phyloP scores from a whole-genome alignment of 2,329 filamentous ascomycete genomes.

The Hyphodiscus sp. region DNA sequence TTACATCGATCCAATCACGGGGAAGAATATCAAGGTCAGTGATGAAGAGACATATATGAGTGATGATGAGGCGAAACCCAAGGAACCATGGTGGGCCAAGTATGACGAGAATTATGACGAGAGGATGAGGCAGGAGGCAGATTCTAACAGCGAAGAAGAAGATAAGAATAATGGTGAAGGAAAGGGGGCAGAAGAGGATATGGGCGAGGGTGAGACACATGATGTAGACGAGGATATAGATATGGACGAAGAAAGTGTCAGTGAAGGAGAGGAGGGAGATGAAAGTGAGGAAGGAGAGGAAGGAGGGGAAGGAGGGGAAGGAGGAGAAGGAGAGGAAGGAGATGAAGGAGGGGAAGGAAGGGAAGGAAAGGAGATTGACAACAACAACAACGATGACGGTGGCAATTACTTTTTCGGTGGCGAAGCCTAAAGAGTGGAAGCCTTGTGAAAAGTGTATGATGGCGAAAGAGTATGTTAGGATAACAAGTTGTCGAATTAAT shows the following conservation, averaged over 20 bases:
- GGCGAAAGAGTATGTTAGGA: too few species aligned
- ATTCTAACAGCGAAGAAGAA: background rate
- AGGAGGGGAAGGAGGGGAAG: background rate
- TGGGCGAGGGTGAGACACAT: too few species aligned
- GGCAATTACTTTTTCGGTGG: background rate
- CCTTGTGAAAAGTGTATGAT: too few species aligned
- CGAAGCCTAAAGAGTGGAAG: background rate
- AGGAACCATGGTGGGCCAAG: background rate
- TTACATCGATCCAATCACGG: constrained; percentile 46
- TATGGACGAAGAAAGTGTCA: too few species aligned
- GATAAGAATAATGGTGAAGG: background rate
- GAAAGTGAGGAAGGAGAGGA: background rate
- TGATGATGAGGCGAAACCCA: constrained; percentile 35
- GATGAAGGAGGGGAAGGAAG: background rate
- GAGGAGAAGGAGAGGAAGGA: background rate
- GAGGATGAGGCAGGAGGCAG: too few species aligned
- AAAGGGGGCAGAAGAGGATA: too few species aligned
- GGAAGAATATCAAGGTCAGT: constrained; percentile 44
- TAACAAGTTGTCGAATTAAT: too few species aligned
- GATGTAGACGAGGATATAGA: too few species aligned
- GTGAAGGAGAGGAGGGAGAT: too few species aligned
- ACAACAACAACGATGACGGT: background rate
- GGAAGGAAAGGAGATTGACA: too few species aligned
- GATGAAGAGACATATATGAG: constrained; percentile 46
- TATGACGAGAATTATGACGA: background rate